These are phyloP conservation scores for Vitis riparia DNA, from an alignment of 164 flowering plant species.

Conservation along the genomic window DNA sequence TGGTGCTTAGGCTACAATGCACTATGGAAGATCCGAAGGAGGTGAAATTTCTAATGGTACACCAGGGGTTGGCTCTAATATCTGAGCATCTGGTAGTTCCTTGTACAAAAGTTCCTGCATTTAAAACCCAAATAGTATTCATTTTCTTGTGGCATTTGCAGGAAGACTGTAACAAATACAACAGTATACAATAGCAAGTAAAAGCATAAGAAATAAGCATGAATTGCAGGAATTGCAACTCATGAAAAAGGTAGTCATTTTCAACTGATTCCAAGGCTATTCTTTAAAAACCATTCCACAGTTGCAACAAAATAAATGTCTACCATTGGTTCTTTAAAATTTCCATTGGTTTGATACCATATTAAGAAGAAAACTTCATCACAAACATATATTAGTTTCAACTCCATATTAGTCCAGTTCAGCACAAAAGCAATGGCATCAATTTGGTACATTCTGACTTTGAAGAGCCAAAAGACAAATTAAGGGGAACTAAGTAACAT, in stretches of 20 bases:
- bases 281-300: too few relatives aligned
- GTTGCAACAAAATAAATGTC: too few relatives aligned
- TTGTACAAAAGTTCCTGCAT: slow-evolving; percentile 69
- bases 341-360: too few relatives aligned
- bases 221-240: slow-evolving; percentile 1
- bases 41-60: slow-evolving; percentile 60
- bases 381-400: too few relatives aligned
- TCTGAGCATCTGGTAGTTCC: slow-evolving; percentile 63
- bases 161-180: neutral
- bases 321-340: too few relatives aligned
- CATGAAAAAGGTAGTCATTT: neutral
- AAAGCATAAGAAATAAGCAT: neutral
- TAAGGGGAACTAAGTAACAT: too few relatives aligned
- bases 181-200: neutral
- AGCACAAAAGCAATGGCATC: too few relatives aligned
- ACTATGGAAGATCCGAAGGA: slow-evolving; percentile 13
- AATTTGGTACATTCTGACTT: too few relatives aligned
- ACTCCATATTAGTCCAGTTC: too few relatives aligned
- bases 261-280: too few relatives aligned
- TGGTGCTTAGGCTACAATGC: neutral
- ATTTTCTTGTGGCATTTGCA: neutral
- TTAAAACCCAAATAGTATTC: neutral
- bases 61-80: slow-evolving; percentile 76
- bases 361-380: too few relatives aligned
- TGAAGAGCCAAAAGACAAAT: too few relatives aligned